A percentile compares a stretch with the other conserved stretches of the same genome.
Evolutionary conservation across 805 yeast genomes (phyloP).

Genomic region (Yamadazyma nakazawae): DNA sequence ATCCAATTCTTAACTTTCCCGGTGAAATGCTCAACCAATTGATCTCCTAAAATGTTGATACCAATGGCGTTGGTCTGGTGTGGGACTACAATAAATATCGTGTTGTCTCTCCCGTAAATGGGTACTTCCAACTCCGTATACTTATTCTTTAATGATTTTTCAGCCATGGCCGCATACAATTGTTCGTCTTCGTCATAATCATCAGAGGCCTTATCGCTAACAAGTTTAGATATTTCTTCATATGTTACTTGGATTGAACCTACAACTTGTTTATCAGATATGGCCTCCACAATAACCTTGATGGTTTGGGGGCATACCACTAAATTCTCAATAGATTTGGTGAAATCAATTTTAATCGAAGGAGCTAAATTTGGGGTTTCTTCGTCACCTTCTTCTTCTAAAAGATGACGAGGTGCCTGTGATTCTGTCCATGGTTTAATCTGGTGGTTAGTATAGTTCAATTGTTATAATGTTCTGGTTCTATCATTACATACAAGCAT

Average conservation of each 20-base stretch:
- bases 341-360: conserved; percentile 18
- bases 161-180: conserved; percentile 36
- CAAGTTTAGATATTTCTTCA: conserved; percentile 1
- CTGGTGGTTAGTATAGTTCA: conserved; percentile 5
- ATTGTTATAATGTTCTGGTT: background rate
- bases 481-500: conserved; percentile 21
- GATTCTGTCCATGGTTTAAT: conserved; percentile 49
- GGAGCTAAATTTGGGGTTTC: conserved; percentile 28
- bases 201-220: conserved; percentile 13
- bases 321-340: conserved; percentile 18
- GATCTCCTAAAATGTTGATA: conserved; percentile 26
- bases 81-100: conserved; percentile 27
- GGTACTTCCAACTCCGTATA: conserved; percentile 24
- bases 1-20: conserved; percentile 22
- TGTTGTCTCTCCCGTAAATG: conserved; percentile 13
- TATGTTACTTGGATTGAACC: conserved; percentile 5
- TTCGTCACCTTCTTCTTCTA: conserved; percentile 41
- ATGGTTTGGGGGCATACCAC: conserved; percentile 30
- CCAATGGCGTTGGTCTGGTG: conserved; percentile 35
- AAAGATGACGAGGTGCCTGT: conserved; percentile 49
- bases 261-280: conserved; percentile 9
- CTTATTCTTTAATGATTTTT: conserved; percentile 18
- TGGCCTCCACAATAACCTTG: conserved; percentile 17
- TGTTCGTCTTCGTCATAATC: conserved; percentile 52
- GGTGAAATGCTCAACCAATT: conserved; percentile 16